Evolutionary conservation across 495 filamentous ascomycete genomes (phyloP).

Genomic region (Penicillium taxi): DNA sequence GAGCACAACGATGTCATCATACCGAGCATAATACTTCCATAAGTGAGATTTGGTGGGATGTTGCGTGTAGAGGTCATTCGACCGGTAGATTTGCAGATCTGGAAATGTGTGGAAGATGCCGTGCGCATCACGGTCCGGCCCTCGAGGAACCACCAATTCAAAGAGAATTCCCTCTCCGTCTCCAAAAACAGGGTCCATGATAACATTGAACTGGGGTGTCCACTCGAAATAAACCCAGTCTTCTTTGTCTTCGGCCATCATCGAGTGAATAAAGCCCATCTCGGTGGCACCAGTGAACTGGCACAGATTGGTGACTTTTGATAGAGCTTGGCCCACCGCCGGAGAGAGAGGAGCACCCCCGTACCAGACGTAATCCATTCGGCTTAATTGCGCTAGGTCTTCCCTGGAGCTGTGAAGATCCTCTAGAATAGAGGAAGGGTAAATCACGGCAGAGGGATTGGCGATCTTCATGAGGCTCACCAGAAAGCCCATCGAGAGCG

Average conservation of each 20-base stretch:
- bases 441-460: background rate
- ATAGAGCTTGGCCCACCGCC: slow-evolving; percentile 3
- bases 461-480: slow-evolving; percentile 5
- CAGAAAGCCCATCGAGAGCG: slow-evolving; percentile 4
- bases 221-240: slow-evolving; percentile 46
- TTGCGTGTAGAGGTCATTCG: slow-evolving; percentile 10
- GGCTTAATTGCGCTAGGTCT: background rate
- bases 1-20: slow-evolving; percentile 32
- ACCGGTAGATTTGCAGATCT: slow-evolving; percentile 6
- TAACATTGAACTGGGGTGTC: slow-evolving; percentile 35
- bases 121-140: slow-evolving; percentile 1
- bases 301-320: slow-evolving; percentile 6
- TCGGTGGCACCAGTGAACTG: slow-evolving; percentile 12
- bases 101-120: slow-evolving; percentile 11
- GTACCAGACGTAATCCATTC: slow-evolving; percentile 1
- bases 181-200: slow-evolving; percentile 30
- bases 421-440: slow-evolving; percentile 4
- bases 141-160: slow-evolving; percentile 28
- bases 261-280: background rate
- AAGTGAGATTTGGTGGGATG: slow-evolving; percentile 12
- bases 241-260: slow-evolving; percentile 10
- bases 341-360: slow-evolving; percentile 7
- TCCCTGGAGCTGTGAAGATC: slow-evolving; percentile 1
- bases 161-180: slow-evolving; percentile 40
- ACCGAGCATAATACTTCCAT: slow-evolving; percentile 25